These are phyloP conservation scores for Thraustochytrium striatum DNA, from an alignment of 352 stramenopile genomes.

Conservation along the genomic window DNA sequence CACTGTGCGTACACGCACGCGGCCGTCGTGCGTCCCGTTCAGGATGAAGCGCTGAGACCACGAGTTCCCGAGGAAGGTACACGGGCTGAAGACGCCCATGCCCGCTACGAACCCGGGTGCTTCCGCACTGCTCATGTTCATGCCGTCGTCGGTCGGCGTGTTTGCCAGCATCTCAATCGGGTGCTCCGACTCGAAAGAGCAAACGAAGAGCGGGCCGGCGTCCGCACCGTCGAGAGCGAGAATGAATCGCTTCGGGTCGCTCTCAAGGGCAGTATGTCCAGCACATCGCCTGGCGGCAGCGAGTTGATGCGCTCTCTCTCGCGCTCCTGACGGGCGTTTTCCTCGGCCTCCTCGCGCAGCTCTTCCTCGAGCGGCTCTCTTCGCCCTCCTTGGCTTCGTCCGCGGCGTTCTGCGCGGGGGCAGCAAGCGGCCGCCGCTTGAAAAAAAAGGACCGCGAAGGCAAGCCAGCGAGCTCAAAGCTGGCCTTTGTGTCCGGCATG, in stretches of 20 bases:
- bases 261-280: not conserved
- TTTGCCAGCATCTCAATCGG: conserved; percentile 45
- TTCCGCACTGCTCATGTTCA: conserved; percentile 13
- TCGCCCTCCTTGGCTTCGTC: not conserved
- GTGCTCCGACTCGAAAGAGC: conserved; percentile 49
- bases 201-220: conserved; percentile 50
- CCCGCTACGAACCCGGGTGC: not conserved
- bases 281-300: conserved; percentile 1
- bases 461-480: conserved; percentile 45
- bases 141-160: conserved; percentile 47
- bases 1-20: conserved; percentile 67
- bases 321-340: not conserved
- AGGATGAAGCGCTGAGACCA: conserved; percentile 64
- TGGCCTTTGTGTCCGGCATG: conserved; percentile 42
- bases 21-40: conserved; percentile 69
- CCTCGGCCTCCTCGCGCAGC: not conserved
- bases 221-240: conserved; percentile 24
- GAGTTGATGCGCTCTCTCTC: conserved; percentile 1
- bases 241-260: not conserved
- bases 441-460: conserved; percentile 47
- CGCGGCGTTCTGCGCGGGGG: not conserved
- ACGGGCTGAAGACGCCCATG: not conserved
- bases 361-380: not conserved
- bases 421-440: conserved; percentile 30
- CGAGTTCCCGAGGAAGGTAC: conserved; percentile 41